Conservation (phyloP, 352 stramenopile species). For the Globisporangium mamillatum region DNA sequence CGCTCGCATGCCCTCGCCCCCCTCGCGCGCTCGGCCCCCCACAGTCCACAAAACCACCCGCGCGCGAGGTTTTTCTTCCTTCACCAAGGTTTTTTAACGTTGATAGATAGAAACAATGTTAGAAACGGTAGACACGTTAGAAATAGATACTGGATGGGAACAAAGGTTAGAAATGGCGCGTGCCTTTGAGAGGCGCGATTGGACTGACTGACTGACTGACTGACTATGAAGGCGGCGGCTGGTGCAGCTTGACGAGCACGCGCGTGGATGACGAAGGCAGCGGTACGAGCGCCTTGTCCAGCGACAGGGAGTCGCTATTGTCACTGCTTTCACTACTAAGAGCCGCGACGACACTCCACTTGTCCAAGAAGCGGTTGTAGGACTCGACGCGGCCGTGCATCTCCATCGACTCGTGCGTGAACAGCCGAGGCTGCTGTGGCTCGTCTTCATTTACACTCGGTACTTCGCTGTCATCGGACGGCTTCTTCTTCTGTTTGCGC, state of each 20-base stretch:
- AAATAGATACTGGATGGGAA: not conserved
- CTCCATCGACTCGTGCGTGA: slow-evolving; percentile 49
- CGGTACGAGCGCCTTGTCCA: slow-evolving; percentile 31
- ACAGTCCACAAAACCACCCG: slow-evolving; percentile 14
- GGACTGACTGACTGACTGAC: not conserved
- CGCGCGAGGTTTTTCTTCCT: slow-evolving; percentile 1
- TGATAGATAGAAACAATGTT: not conserved
- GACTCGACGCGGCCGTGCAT: slow-evolving; percentile 37
- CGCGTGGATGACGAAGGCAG: not conserved
- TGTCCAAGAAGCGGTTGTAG: slow-evolving; percentile 68
- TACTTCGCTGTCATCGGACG: not conserved
- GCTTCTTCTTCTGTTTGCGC: slow-evolving; percentile 1
- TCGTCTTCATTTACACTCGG: not conserved
- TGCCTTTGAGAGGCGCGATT: not conserved
- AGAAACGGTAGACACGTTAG: not conserved
- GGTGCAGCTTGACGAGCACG: slow-evolving; percentile 56
- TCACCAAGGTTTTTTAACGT: not conserved
- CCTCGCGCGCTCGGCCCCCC: not conserved
- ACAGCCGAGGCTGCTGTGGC: slow-evolving; percentile 17
- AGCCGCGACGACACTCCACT: slow-evolving; percentile 51
- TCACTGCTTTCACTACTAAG: slow-evolving; percentile 12
- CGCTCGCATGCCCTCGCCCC: not conserved
- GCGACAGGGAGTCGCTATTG: slow-evolving; percentile 16
- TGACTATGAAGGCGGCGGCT: not conserved
- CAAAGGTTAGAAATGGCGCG: slow-evolving; percentile 6